Percentiles rank a stretch among this genome's conserved stretches.
Conservation (phyloP, 2,329 filamentous ascomycete species). For the Fusarium sororula region DNA sequence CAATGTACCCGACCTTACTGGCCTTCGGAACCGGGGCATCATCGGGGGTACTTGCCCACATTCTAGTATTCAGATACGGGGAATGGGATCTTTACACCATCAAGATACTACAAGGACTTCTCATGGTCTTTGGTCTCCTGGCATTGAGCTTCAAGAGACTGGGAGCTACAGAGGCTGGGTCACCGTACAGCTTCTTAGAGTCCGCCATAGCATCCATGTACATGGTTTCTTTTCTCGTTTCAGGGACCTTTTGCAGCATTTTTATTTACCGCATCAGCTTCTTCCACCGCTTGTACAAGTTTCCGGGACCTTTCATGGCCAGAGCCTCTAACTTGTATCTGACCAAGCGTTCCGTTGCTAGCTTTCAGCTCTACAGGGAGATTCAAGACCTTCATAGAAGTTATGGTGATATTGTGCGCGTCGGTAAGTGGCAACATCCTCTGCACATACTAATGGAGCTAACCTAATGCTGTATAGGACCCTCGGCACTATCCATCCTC, state of each 20-base stretch:
- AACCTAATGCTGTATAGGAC: background rate
- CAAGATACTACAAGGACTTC: background rate
- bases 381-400: background rate
- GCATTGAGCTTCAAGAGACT: background rate
- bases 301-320: background rate
- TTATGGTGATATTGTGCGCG: background rate
- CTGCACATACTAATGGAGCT: accelerated
- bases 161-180: accelerated
- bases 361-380: background rate
- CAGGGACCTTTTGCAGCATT: background rate
- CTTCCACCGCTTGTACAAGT: background rate
- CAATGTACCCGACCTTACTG: background rate
- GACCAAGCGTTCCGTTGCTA: background rate
- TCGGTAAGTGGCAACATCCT: background rate
- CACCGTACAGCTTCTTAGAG: background rate
- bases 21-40: background rate
- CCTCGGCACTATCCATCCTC: background rate
- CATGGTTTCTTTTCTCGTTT: background rate
- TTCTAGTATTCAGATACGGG: background rate
- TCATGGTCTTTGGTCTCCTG: background rate
- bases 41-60: background rate
- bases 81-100: background rate
- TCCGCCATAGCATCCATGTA: background rate
- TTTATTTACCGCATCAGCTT: background rate
- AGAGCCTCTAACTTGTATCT: background rate